Conservation (phyloP, 805 yeast genomes). For the Hemisphaericaspora nanyangensis region DNA sequence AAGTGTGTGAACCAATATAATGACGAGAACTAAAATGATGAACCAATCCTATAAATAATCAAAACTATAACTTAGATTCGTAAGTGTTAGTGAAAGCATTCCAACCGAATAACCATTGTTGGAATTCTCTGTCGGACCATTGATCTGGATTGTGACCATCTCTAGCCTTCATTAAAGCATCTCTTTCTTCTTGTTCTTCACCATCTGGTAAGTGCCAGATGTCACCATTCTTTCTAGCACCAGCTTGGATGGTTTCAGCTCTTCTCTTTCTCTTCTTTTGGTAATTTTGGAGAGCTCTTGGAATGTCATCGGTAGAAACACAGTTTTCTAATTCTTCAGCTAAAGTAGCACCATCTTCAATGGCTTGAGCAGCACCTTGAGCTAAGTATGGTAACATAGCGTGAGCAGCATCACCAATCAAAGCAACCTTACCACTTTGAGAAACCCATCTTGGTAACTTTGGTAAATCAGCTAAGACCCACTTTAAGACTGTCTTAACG, state of each 20-base stretch:
- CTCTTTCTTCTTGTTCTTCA: constrained; percentile 21
- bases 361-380: constrained; percentile 21
- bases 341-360: constrained; percentile 20
- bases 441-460: constrained; percentile 13
- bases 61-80: not conserved
- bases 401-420: constrained; percentile 23
- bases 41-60: not conserved
- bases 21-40: not conserved
- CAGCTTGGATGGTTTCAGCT: constrained; percentile 10
- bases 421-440: constrained; percentile 13
- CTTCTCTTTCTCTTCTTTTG: constrained; percentile 11
- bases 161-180: constrained; percentile 11
- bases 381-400: constrained; percentile 20
- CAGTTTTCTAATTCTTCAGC: constrained; percentile 10
- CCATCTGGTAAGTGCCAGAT: constrained; percentile 27
- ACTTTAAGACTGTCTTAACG: constrained; percentile 13
- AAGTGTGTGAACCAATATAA: not conserved
- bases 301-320: constrained; percentile 6
- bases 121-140: constrained; percentile 11
- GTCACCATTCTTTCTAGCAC: constrained; percentile 12
- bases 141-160: constrained; percentile 11
- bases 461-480: constrained; percentile 17
- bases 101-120: constrained; percentile 11
- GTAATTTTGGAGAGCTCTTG: constrained; percentile 5
- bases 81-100: constrained; percentile 7